Percentiles rank a stretch among this genome's conserved stretches.
Evolutionary conservation across 441 rosid genomes (phyloP).

Genomic region (Daphne laureola): DNA sequence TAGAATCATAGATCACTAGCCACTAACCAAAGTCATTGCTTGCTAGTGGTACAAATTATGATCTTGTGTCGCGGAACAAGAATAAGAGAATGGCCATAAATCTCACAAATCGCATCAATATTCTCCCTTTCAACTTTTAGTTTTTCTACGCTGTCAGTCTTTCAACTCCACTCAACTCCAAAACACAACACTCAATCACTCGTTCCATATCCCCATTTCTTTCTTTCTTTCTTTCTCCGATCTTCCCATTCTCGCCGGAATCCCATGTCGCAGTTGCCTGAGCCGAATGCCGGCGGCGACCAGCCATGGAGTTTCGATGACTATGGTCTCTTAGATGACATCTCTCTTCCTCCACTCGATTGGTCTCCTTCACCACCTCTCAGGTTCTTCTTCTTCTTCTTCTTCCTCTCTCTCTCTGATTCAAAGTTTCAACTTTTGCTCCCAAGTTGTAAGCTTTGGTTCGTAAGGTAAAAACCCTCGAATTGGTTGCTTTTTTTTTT

Average conservation of each 20-base stretch:
- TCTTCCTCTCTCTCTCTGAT: background rate
- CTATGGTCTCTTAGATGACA: conserved; percentile 32
- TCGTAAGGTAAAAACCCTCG: background rate
- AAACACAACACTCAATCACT: conserved; percentile 19
- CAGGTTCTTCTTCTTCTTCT: conserved; percentile 31
- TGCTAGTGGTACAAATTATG: too few species aligned
- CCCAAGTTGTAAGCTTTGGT: background rate
- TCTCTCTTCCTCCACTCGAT: conserved; percentile 35
- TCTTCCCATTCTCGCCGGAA: background rate
- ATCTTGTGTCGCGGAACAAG: too few species aligned
- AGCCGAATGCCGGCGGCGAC: conserved; percentile 15
- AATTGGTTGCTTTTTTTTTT: background rate
- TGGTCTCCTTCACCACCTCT: conserved; percentile 29
- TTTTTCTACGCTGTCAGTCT: conserved; percentile 9
- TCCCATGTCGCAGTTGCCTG: conserved; percentile 16
- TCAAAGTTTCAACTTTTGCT: background rate
- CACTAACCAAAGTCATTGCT: too few species aligned
- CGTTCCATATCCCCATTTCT: conserved; percentile 10
- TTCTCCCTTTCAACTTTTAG: background rate
- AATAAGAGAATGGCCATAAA: too few species aligned
- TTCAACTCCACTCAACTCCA: conserved; percentile 7
- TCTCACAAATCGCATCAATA: background rate
- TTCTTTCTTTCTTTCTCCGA: background rate
- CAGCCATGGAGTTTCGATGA: conserved; percentile 36
- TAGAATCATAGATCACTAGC: too few species aligned